Conservation (phyloP, 805 yeast genomes). For the Barnettozyma siamensis region DNA sequence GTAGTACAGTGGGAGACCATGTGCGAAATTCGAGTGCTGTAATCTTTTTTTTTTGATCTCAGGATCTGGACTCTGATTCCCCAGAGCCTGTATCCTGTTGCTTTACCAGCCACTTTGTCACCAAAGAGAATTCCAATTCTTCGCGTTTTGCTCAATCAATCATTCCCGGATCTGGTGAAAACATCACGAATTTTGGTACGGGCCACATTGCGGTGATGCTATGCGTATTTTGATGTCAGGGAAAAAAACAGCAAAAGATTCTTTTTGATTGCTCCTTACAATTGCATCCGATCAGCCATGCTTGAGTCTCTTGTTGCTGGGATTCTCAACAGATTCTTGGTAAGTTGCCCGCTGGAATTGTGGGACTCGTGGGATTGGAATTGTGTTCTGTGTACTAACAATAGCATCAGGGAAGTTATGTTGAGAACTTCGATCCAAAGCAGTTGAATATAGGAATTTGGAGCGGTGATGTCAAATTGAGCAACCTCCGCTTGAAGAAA, state of each 20-base stretch:
- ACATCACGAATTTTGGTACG: neutral
- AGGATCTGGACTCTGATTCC: no score
- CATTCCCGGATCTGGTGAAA: no score
- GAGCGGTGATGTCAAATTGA: slow-evolving; percentile 92
- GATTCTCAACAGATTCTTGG: slow-evolving; percentile 51
- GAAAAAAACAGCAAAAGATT: neutral
- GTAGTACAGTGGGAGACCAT: no score
- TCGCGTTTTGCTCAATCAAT: no score
- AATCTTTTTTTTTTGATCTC: no score
- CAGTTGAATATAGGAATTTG: slow-evolving; percentile 94
- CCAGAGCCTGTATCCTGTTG: no score
- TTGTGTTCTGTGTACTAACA: slow-evolving; percentile 1
- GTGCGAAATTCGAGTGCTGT: no score
- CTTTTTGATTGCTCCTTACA: neutral
- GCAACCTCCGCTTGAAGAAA: slow-evolving; percentile 70
- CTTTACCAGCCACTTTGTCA: no score
- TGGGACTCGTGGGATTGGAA: no score
- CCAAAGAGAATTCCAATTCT: no score
- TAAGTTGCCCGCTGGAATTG: slow-evolving; percentile 18
- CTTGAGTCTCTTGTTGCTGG: slow-evolving; percentile 63
- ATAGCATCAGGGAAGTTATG: slow-evolving; percentile 50
- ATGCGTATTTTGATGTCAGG: neutral
- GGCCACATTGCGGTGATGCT: neutral
- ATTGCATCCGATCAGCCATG: slow-evolving; percentile 31
- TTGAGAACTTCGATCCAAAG: slow-evolving; percentile 93